These are phyloP conservation scores for Hericium rajendrae DNA, from an alignment of 768 basidiomycete genomes.

Conservation along the genomic window DNA sequence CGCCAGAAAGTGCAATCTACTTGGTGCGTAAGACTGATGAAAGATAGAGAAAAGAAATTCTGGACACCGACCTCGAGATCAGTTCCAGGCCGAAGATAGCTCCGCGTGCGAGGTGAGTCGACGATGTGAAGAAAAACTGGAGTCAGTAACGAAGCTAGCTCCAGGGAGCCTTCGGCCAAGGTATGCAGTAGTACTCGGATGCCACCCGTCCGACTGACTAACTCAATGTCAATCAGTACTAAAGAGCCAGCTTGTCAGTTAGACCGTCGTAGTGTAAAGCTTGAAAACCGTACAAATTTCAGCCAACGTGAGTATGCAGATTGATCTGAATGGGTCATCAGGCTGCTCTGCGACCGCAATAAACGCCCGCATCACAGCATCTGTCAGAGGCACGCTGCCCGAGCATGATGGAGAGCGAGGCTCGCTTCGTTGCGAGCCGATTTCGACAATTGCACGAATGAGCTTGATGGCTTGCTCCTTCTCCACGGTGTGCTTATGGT, in stretches of 20 bases:
- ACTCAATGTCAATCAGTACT: constrained; percentile 86
- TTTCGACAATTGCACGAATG: constrained; percentile 71
- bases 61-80: constrained; percentile 70
- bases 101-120: constrained; percentile 77
- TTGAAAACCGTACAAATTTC: constrained; percentile 64
- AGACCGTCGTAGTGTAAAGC: not conserved
- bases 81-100: constrained; percentile 66
- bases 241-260: constrained; percentile 5
- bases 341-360: constrained; percentile 87
- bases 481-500: constrained; percentile 73
- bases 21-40: not conserved
- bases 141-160: constrained; percentile 70
- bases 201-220: constrained; percentile 73
- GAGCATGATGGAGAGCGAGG: constrained; percentile 30
- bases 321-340: constrained; percentile 79
- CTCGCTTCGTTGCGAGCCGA: constrained; percentile 52
- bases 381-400: constrained; percentile 52
- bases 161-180: constrained; percentile 82
- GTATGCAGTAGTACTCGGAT: constrained; percentile 80
- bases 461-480: constrained; percentile 91
- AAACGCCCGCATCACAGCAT: constrained; percentile 77
- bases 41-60: not conserved
- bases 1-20: constrained; percentile 77
- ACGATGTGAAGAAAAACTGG: constrained; percentile 74
- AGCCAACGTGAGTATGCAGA: constrained; percentile 78